These are phyloP conservation scores for Curvularia sp. DNA, from an alignment of 2,329 filamentous ascomycete species.

Conservation along the genomic window DNA sequence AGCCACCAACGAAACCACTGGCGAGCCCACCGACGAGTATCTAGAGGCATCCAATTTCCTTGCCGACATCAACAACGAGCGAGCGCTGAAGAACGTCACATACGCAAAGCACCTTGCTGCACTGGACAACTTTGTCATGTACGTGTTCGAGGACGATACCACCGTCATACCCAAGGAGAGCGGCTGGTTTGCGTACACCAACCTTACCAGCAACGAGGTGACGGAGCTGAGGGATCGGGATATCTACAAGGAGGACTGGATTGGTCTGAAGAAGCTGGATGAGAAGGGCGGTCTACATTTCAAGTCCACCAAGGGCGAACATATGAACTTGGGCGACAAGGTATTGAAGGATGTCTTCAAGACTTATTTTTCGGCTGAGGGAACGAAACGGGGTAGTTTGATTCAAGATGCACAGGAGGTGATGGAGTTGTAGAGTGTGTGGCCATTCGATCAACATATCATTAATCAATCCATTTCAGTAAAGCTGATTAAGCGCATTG, in stretches of 20 bases:
- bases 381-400: slow-evolving; percentile 19
- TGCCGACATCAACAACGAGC: slow-evolving; percentile 96
- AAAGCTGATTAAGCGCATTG: background rate
- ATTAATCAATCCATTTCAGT: background rate
- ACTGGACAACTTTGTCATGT: slow-evolving; percentile 84
- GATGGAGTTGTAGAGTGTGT: slow-evolving; percentile 33
- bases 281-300: slow-evolving; percentile 80
- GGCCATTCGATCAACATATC: no score
- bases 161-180: slow-evolving; percentile 90
- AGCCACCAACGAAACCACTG: slow-evolving; percentile 67
- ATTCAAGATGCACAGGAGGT: slow-evolving; percentile 29
- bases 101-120: slow-evolving; percentile 75
- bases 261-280: slow-evolving; percentile 82
- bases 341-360: slow-evolving; percentile 70
- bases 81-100: slow-evolving; percentile 70
- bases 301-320: slow-evolving; percentile 72
- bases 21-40: slow-evolving; percentile 65
- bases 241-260: slow-evolving; percentile 91
- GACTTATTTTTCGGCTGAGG: slow-evolving; percentile 66
- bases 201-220: slow-evolving; percentile 67
- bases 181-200: slow-evolving; percentile 83
- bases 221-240: slow-evolving; percentile 71
- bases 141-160: slow-evolving; percentile 84
- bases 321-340: slow-evolving; percentile 80
- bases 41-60: slow-evolving; percentile 84